Percentiles rank a stretch among this genome's conserved stretches.
These are phyloP conservation scores for Trypanosoma brucei DNA, from an alignment of 208 protist genomes.

Conservation along the genomic window DNA sequence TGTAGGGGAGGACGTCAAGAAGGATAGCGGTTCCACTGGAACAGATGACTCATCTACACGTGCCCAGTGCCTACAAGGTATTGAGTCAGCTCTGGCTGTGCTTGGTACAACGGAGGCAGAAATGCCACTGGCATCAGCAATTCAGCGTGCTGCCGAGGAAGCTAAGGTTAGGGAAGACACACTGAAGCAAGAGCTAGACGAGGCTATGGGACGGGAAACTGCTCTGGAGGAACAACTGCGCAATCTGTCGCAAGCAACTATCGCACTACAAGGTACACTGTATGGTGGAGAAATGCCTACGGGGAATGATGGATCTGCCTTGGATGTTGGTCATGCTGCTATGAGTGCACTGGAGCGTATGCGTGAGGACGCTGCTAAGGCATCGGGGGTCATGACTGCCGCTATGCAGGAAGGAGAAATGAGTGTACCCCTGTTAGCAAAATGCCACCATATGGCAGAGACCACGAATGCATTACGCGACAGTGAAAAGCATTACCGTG, in stretches of 20 bases:
- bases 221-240: slow-evolving; percentile 12
- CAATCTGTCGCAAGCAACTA: not conserved
- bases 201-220: slow-evolving; percentile 5
- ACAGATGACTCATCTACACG: slow-evolving; percentile 23
- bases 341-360: too few species aligned
- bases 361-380: too few species aligned
- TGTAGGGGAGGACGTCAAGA: not conserved
- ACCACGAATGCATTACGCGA: not conserved
- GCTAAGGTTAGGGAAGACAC: slow-evolving; percentile 6
- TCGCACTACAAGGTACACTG: too few species aligned
- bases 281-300: too few species aligned
- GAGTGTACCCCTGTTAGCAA: too few species aligned
- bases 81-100: slow-evolving; percentile 24
- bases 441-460: slow-evolving; percentile 1
- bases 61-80: slow-evolving; percentile 26
- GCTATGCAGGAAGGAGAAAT: too few species aligned
- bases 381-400: too few species aligned
- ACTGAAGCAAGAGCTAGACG: slow-evolving; percentile 1
- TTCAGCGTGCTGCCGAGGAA: slow-evolving; percentile 13
- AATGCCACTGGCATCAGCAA: slow-evolving; percentile 14
- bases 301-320: too few species aligned
- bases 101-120: slow-evolving; percentile 20
- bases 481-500: too few species aligned
- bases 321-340: too few species aligned
- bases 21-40: not conserved